A percentile compares a stretch with the other conserved stretches of the same genome.
phyloP scores from a whole-genome alignment of 805 yeast genomes.

The Zygosaccharomyces pseudorouxii region DNA sequence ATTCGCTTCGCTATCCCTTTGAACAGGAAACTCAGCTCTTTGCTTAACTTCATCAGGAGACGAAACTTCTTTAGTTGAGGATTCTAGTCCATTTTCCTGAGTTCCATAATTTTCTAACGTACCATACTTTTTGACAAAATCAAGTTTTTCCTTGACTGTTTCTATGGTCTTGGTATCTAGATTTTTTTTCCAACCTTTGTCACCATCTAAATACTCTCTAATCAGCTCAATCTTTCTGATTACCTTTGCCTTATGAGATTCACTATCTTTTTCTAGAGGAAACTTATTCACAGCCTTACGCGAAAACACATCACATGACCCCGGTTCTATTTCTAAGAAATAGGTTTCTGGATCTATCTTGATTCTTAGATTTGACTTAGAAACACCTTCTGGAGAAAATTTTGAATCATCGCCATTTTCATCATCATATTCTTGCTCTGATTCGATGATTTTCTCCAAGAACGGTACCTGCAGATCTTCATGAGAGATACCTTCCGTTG shows the following conservation, averaged over 20 bases:
- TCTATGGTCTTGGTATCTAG: conserved; percentile 40
- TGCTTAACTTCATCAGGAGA: conserved; percentile 9
- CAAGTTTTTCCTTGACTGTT: conserved; percentile 23
- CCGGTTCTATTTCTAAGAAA: conserved; percentile 73
- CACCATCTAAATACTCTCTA: conserved; percentile 44
- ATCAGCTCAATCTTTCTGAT: conserved; percentile 37
- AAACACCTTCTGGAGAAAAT: conserved; percentile 49
- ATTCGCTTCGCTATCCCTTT: conserved; percentile 9
- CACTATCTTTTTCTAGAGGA: conserved; percentile 25
- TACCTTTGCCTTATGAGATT: conserved; percentile 27
- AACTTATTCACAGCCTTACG: conserved; percentile 50
- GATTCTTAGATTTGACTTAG: conserved; percentile 68
- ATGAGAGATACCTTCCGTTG: conserved; percentile 91
- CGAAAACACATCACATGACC: conserved; percentile 73
- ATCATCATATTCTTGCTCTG: conserved; percentile 47
- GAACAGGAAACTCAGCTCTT: background rate
- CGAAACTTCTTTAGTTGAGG: background rate
- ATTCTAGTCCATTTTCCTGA: background rate
- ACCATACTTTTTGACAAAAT: conserved; percentile 22
- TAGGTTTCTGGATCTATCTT: conserved; percentile 75
- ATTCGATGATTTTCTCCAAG: conserved; percentile 53
- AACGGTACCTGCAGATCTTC: conserved; percentile 77
- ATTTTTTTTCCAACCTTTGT: conserved; percentile 51
- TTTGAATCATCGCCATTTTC: conserved; percentile 8
- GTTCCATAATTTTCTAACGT: conserved; percentile 12